A percentile compares a stretch with the other conserved stretches of the same genome.
Evolutionary conservation across 305 asterid species (phyloP).

Genomic region (Solanum hybrid): DNA sequence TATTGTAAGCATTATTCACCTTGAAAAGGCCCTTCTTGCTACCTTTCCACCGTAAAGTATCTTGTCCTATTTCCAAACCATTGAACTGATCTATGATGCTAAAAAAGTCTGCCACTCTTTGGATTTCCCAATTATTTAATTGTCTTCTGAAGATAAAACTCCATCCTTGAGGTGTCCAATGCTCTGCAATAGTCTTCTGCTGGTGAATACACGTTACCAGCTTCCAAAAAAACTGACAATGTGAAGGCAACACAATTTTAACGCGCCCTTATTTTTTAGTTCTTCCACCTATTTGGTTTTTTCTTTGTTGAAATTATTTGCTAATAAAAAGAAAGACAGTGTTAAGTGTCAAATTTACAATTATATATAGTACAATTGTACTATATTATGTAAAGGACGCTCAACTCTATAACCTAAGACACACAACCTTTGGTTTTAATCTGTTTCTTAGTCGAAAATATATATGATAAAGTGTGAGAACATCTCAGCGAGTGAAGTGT

Average conservation of each 20-base stretch:
- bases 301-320: neutral
- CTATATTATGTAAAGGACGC: neutral
- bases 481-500: neutral
- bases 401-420: neutral
- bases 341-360: neutral
- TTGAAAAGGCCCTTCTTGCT: neutral
- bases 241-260: neutral
- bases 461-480: neutral
- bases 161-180: neutral
- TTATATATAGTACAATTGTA: neutral
- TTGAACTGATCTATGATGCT: neutral
- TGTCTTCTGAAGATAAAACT: neutral
- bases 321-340: neutral
- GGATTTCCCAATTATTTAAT: neutral
- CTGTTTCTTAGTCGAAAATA: neutral
- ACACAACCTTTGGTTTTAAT: neutral
- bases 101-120: neutral
- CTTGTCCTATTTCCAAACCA: neutral
- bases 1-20: neutral
- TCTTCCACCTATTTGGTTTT: neutral
- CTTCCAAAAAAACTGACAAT: neutral
- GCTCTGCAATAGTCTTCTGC: neutral
- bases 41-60: neutral
- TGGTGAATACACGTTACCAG: neutral
- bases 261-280: neutral